A percentile compares a stretch with the other conserved stretches of the same genome.
Evolutionary conservation across 495 filamentous ascomycete species (phyloP).

Genomic region (Cercophora samala): DNA sequence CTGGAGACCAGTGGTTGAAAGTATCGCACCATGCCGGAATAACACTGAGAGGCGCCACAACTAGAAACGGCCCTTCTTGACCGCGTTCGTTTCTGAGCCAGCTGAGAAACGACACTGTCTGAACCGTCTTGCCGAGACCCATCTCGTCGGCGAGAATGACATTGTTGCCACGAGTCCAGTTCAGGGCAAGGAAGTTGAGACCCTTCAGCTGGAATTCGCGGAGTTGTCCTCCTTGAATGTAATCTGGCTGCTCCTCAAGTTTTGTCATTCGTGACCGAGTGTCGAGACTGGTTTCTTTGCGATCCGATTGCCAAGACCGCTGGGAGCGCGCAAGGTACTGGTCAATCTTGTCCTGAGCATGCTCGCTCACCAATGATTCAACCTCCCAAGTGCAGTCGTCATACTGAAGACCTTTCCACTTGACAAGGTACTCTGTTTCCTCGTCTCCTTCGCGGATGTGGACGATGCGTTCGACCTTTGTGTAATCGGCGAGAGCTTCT

Average conservation of each 20-base stretch:
- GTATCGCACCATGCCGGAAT: conserved; percentile 98
- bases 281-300: conserved; percentile 65
- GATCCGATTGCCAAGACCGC: conserved; percentile 71
- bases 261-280: conserved; percentile 70
- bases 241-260: conserved; percentile 72
- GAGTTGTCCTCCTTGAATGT: conserved; percentile 80
- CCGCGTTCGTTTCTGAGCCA: conserved; percentile 90
- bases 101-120: conserved; percentile 94
- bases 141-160: conserved; percentile 98
- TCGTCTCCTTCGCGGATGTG: conserved; percentile 70
- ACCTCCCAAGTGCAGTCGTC: conserved; percentile 92
- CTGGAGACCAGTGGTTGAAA: conserved; percentile 93
- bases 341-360: conserved; percentile 84
- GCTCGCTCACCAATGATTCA: conserved; percentile 66
- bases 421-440: conserved; percentile 80
- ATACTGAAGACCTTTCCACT: conserved; percentile 88
- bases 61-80: conserved; percentile 92
- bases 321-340: conserved; percentile 79
- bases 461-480: conserved; percentile 89
- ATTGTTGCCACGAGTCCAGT: conserved; percentile 88
- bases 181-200: conserved; percentile 89
- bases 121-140: conserved; percentile 97
- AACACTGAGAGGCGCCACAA: conserved; percentile 91
- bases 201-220: conserved; percentile 93
- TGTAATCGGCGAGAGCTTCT: conserved; percentile 80